Evolutionary conservation across 495 filamentous ascomycete species (phyloP).

Genomic region (Endocarpon pusillum): DNA sequence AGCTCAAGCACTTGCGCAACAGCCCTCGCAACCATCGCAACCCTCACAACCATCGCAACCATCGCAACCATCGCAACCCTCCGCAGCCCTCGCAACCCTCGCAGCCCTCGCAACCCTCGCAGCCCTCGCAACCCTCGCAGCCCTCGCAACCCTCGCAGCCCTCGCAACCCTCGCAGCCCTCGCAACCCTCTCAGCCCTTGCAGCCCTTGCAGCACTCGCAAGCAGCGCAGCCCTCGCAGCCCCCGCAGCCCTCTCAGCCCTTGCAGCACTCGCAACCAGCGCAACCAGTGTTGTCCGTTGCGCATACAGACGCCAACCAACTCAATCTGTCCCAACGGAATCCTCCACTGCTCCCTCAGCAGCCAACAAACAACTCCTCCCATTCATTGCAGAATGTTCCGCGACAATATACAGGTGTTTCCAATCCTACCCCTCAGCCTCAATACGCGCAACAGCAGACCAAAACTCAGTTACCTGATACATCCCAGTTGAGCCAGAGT

Average conservation of each 20-base stretch:
- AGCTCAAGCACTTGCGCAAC: constrained; percentile 13
- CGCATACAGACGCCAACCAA: too few relatives aligned
- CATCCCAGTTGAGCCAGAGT: too few relatives aligned
- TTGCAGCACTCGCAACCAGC: too few relatives aligned
- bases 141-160: neutral
- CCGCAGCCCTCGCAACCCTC: constrained; percentile 8
- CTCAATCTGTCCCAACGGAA: too few relatives aligned
- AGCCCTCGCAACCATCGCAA: constrained; percentile 9
- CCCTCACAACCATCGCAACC: constrained; percentile 1
- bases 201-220: neutral
- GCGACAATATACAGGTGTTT: too few relatives aligned
- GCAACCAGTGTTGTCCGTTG: constrained; percentile 13
- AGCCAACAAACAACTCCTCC: too few relatives aligned
- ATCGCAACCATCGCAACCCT: constrained; percentile 12
- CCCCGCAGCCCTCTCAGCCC: constrained; percentile 23
- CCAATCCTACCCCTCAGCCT: too few relatives aligned
- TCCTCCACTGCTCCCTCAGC: too few relatives aligned
- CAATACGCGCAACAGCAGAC: too few relatives aligned
- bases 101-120: constrained; percentile 14
- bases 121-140: constrained; percentile 14
- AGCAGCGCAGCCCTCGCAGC: constrained; percentile 25
- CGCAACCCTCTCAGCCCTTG: neutral
- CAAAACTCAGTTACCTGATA: too few relatives aligned
- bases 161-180: constrained; percentile 1
- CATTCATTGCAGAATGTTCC: too few relatives aligned